Percentiles rank a stretch among this genome's conserved stretches.
phyloP scores from a whole-genome alignment of 2,329 filamentous ascomycete genomes.

The Daldinia eschscholtzii region DNA sequence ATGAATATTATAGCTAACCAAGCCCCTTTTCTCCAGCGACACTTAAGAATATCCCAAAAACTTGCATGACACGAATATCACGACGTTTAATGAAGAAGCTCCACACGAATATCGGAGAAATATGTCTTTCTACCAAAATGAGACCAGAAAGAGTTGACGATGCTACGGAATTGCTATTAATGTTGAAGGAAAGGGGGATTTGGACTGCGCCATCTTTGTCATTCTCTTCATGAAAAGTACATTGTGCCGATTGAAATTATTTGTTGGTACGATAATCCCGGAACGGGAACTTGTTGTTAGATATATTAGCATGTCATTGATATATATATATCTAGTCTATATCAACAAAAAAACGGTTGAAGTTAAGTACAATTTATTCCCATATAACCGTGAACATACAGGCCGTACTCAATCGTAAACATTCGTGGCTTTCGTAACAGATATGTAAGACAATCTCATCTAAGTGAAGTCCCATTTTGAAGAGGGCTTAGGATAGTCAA shows the following conservation, averaged over 20 bases:
- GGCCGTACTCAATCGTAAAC: neutral
- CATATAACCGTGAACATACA: neutral
- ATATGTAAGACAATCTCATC: neutral
- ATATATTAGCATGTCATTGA: slow-evolving; percentile 7
- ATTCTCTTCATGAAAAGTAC: neutral
- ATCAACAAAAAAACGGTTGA: neutral
- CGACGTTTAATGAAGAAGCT: neutral
- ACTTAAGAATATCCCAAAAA: slow-evolving; percentile 24
- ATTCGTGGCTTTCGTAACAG: neutral
- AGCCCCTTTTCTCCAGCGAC: slow-evolving; percentile 15
- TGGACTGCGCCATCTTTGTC: neutral
- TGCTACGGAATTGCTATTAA: neutral
- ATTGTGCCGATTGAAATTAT: neutral
- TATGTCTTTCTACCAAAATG: neutral
- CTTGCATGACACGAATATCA: neutral
- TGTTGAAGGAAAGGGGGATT: neutral
- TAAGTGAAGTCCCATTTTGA: neutral
- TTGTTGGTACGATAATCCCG: neutral
- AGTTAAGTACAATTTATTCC: neutral
- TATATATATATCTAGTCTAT: neutral
- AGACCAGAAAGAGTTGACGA: neutral
- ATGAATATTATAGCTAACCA: slow-evolving; percentile 6
- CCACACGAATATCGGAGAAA: neutral
- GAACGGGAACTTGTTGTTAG: neutral
- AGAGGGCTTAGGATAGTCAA: neutral